Evolutionary conservation across 345 rosid genomes (phyloP).

Genomic region (Corymbia maculata): DNA sequence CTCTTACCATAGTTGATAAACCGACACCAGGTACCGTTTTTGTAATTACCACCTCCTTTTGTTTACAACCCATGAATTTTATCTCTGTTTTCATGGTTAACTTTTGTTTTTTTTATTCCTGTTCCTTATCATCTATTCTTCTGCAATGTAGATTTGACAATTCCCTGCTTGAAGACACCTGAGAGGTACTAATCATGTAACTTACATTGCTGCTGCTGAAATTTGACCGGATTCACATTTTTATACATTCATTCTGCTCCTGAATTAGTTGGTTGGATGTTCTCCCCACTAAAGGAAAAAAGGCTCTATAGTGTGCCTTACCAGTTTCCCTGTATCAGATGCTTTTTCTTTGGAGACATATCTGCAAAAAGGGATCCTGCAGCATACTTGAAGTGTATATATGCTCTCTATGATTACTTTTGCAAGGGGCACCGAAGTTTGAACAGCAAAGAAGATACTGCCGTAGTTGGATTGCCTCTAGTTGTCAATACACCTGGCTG

Average conservation of each 20-base stretch:
- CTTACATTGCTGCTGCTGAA: neutral
- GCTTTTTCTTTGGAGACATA: conserved; percentile 81
- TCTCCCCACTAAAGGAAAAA: neutral
- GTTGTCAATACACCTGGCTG: conserved; percentile 92
- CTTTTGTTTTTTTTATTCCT: neutral
- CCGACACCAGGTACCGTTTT: conserved; percentile 41
- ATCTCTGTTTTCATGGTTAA: neutral
- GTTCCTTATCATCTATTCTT: neutral
- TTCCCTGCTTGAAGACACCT: conserved; percentile 91
- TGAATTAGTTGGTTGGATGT: neutral
- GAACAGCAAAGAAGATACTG: conserved; percentile 18
- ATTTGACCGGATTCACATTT: neutral
- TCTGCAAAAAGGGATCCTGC: conserved; percentile 85
- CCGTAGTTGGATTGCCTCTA: conserved; percentile 49
- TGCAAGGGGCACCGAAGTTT: conserved; percentile 28
- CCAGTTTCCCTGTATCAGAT: conserved; percentile 24
- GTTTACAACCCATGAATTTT: neutral
- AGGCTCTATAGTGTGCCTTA: neutral
- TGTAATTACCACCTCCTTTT: neutral
- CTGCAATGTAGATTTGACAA: conserved; percentile 46
- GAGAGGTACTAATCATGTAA: conserved; percentile 42
- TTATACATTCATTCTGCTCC: neutral
- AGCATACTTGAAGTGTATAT: conserved; percentile 53
- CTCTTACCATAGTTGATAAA: conserved; percentile 66
- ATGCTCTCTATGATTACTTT: conserved; percentile 51